Base-by-base conservation (phyloP, 2,329 filamentous ascomycete genomes). In the Fusarium floridanum region DNA sequence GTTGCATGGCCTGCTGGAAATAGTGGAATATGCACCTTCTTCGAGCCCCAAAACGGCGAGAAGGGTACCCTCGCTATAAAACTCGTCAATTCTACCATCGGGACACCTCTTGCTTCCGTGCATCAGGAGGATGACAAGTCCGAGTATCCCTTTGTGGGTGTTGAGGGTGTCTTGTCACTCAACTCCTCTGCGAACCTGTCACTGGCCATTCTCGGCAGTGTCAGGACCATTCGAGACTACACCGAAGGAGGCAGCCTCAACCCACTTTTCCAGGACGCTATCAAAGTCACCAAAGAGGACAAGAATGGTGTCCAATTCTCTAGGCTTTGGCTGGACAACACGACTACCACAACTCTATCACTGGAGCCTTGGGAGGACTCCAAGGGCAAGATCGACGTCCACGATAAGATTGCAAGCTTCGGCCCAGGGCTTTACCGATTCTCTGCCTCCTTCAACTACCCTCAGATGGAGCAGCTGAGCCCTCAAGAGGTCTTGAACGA, bases 1-100 rank as follows among this genome's bases (percentile, higher is more conserved):
- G 71, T 89, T 9, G 91, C 91, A 10, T 93, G 90, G 90, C 90
- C 91, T 9, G 89, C 90, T 10, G 91, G 91, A 2, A 91, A 92
- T 75, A 92, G 90, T 62, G 91, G 91, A 1, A 83, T 88, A 29
- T 86, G 86, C 6, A 83, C 86, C 0, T 91, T 88, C 74, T 92
- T 92, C 72, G 81, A 85, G 16, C 88, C 91, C 0, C 81, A 86
- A 59, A 86, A 87, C 73, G 87, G 87, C 3, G 76, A 84, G 16
- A 89, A 90, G 68, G 89, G 89, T 2, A 85, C 84, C 2, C 82
- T 93, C 1, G 84, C 83, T 2, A 86, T 92, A 53, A 78, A 83
- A 10, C 80, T 92, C 8, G 82, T 88, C 56, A 90, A 89, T 57
- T 87, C 85, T 0, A 86, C 86, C 0, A 71, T 78, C 4, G 83